phyloP scores from a whole-genome alignment of 352 stramenopile species.

The Phytophthora cactorum region DNA sequence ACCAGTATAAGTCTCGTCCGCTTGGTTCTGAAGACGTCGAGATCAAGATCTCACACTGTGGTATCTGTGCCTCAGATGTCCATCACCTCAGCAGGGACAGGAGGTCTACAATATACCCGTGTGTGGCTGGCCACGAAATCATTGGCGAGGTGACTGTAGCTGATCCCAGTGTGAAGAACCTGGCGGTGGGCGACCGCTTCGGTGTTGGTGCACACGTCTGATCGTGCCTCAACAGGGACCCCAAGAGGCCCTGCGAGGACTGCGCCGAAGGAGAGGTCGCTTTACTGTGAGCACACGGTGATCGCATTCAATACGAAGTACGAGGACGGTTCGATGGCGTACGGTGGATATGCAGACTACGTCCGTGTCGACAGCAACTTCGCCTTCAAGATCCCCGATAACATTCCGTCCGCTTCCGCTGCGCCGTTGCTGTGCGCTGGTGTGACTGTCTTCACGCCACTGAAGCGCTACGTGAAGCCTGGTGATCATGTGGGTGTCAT shows the following conservation, averaged over 20 bases:
- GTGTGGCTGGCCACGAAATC: background rate
- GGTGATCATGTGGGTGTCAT: background rate
- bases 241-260: background rate
- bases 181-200: background rate
- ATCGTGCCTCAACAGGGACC: background rate
- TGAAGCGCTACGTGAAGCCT: background rate
- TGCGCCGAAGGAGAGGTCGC: background rate
- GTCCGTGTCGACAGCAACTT: background rate
- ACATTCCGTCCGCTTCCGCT: background rate
- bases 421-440: background rate
- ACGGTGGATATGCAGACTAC: background rate
- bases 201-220: background rate
- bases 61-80: background rate
- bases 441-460: background rate
- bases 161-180: background rate
- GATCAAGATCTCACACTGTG: constrained; percentile 36
- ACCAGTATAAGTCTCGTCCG: background rate
- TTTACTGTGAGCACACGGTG: background rate
- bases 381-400: background rate
- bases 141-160: background rate
- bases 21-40: background rate
- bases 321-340: background rate
- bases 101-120: background rate
- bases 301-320: background rate
- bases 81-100: background rate